Conservation (phyloP, 2,329 filamentous ascomycete genomes). For the Fusarium equiseti region DNA sequence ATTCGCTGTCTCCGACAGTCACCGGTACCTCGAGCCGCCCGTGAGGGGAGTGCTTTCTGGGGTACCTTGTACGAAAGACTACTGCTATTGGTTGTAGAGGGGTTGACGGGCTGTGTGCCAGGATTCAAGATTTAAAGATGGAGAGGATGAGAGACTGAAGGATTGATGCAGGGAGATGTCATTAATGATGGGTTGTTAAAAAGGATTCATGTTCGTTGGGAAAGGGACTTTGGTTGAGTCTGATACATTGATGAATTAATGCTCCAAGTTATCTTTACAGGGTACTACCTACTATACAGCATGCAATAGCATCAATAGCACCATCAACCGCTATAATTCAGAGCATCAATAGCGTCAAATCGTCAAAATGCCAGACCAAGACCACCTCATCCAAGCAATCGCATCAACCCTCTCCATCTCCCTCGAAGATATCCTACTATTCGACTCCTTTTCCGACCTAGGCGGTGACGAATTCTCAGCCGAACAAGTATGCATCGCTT, state of each 20-base stretch:
- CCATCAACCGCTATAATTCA: not conserved
- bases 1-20: constrained; percentile 10
- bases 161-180: constrained; percentile 13
- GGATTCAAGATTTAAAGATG: constrained; percentile 24
- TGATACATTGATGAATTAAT: not conserved
- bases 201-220: not conserved
- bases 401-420: constrained; percentile 55
- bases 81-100: not conserved
- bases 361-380: constrained; percentile 23
- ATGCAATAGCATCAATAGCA: constrained; percentile 3
- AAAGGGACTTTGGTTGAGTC: not conserved
- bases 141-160: not conserved
- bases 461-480: constrained; percentile 57
- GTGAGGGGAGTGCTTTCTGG: not conserved
- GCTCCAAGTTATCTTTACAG: too few relatives aligned
- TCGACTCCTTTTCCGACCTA: constrained; percentile 60
- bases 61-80: constrained; percentile 7
- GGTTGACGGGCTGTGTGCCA: not conserved
- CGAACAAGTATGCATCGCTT: constrained; percentile 30
- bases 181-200: constrained; percentile 2
- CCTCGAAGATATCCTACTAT: constrained; percentile 49
- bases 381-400: constrained; percentile 52
- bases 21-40: not conserved
- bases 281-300: not conserved
- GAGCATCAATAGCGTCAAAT: not conserved